phyloP scores from a whole-genome alignment of 345 rosid genomes.

The Eucalyptus viminalis region DNA sequence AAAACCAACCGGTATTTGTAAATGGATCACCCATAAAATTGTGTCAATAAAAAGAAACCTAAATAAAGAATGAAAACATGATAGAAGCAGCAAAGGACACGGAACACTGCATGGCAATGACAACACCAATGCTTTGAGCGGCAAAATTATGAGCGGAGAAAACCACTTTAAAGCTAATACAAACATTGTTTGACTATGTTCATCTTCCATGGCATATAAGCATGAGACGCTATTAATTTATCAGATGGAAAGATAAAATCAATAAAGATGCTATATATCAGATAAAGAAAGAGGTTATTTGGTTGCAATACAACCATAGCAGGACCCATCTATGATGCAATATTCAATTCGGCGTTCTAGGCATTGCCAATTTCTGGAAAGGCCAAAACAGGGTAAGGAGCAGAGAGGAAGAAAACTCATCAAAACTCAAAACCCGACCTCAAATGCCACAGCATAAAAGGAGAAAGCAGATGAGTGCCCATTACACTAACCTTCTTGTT shows the following conservation, averaged over 20 bases:
- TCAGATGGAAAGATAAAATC: not conserved
- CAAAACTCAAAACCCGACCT: not conserved
- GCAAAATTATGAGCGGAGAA: not conserved
- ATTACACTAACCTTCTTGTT: conserved; percentile 52
- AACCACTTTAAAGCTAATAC: not conserved
- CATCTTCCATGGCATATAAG: not conserved
- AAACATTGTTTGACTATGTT: not conserved
- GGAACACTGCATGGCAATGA: not conserved
- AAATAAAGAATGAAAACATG: not conserved
- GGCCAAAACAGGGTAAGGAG: not conserved
- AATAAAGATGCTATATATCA: not conserved
- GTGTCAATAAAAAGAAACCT: not conserved
- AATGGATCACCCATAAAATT: not conserved
- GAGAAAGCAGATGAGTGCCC: not conserved
- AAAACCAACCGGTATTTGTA: not conserved
- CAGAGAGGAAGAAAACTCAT: not conserved
- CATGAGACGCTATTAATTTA: not conserved
- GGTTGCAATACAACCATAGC: not conserved
- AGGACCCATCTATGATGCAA: not conserved
- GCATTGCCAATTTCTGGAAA: not conserved
- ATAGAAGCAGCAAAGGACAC: not conserved
- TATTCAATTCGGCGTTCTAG: not conserved
- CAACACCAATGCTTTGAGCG: not conserved
- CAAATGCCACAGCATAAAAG: not conserved
- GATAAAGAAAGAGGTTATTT: not conserved